Conservation (phyloP, 2,329 filamentous ascomycete species). For the Fusarium newnesense region DNA sequence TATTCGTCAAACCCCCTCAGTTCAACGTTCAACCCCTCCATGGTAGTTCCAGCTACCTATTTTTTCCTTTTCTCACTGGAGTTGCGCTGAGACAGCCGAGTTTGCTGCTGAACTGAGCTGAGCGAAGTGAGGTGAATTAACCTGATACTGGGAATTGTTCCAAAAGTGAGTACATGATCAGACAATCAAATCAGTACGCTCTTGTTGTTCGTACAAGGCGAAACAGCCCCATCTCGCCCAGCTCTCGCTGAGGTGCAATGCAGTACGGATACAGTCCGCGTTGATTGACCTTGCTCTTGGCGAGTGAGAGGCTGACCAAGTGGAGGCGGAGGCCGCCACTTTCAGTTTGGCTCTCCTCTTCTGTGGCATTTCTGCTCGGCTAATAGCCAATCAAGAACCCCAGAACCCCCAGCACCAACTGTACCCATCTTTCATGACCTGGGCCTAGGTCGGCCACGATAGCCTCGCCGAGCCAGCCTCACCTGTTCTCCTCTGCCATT, state of each 20-base stretch:
- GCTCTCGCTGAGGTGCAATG: slow-evolving; percentile 25
- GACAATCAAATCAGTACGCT: slow-evolving; percentile 13
- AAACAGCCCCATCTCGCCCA: slow-evolving; percentile 25
- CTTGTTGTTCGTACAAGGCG: slow-evolving; percentile 26
- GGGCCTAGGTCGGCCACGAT: slow-evolving; percentile 32
- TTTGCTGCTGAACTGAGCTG: neutral
- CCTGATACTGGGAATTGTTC: neutral
- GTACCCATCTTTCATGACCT: slow-evolving; percentile 12
- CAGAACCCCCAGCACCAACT: slow-evolving; percentile 1
- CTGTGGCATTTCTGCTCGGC: slow-evolving; percentile 32
- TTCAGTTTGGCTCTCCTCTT: slow-evolving; percentile 20
- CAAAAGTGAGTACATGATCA: slow-evolving; percentile 30
- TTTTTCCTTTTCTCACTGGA: neutral
- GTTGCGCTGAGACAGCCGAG: neutral
- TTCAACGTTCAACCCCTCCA: slow-evolving; percentile 11
- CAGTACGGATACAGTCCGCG: neutral
- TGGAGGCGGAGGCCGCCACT: slow-evolving; percentile 26
- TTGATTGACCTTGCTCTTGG: slow-evolving; percentile 14
- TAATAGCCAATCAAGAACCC: slow-evolving; percentile 43
- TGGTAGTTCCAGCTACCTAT: slow-evolving; percentile 6
- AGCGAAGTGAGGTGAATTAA: neutral
- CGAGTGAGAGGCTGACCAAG: slow-evolving; percentile 42
- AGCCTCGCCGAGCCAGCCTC: slow-evolving; percentile 46
- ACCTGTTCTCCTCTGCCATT: slow-evolving; percentile 31
- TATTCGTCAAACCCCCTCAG: slow-evolving; percentile 29